These are phyloP conservation scores for Mortierella sp. DNA, from an alignment of 371 early-diverging fungal genomes.

Conservation along the genomic window DNA sequence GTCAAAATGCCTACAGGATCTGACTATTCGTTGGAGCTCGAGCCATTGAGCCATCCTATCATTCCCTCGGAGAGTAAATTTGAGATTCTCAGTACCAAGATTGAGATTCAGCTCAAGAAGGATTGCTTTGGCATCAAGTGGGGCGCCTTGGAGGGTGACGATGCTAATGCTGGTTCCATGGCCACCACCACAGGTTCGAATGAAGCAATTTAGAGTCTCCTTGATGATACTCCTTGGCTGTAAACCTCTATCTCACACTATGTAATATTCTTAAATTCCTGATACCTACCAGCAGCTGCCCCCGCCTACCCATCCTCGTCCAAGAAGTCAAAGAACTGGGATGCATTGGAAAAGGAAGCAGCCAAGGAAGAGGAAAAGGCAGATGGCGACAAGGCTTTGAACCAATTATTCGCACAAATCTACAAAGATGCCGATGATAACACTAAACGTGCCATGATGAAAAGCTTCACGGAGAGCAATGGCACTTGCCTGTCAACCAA, in stretches of 20 bases:
- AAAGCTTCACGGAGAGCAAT: slow-evolving; percentile 95
- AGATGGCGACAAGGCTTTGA: slow-evolving; percentile 92
- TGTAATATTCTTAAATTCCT: neutral
- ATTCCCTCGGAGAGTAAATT: slow-evolving; percentile 76
- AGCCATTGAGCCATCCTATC: slow-evolving; percentile 85
- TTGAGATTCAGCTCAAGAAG: slow-evolving; percentile 95
- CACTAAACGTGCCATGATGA: slow-evolving; percentile 97
- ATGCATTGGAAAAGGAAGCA: slow-evolving; percentile 75
- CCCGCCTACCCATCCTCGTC: slow-evolving; percentile 62
- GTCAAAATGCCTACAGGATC: slow-evolving; percentile 83
- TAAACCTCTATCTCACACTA: too few relatives aligned
- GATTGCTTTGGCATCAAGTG: slow-evolving; percentile 77
- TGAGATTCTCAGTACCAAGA: slow-evolving; percentile 88
- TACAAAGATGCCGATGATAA: slow-evolving; percentile 95
- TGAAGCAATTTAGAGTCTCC: too few relatives aligned
- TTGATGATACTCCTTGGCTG: too few relatives aligned
- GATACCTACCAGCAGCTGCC: slow-evolving; percentile 7
- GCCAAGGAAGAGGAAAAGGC: slow-evolving; percentile 82
- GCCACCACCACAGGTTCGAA: slow-evolving; percentile 29
- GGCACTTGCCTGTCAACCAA: slow-evolving; percentile 97
- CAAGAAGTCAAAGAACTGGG: slow-evolving; percentile 82
- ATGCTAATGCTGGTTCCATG: slow-evolving; percentile 59
- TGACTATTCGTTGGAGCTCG: slow-evolving; percentile 84
- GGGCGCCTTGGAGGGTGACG: slow-evolving; percentile 84
- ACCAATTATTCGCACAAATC: slow-evolving; percentile 93